Percentiles rank a stretch among this genome's conserved stretches.
phyloP scores from a whole-genome alignment of 768 basidiomycete genomes.

The Suillus tomentosus region DNA sequence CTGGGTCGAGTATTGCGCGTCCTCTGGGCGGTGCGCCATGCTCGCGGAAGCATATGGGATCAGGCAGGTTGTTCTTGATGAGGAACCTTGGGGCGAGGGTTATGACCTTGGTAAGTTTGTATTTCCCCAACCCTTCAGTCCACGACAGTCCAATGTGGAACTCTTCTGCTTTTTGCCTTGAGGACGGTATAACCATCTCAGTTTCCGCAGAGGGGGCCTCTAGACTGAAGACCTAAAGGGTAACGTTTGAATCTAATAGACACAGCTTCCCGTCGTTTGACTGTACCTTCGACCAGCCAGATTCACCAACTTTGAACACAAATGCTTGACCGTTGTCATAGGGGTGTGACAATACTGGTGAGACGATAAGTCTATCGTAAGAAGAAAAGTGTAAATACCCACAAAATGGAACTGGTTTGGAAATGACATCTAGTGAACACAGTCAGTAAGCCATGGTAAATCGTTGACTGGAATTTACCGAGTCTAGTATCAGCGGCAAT shows the following conservation, averaged over 20 bases:
- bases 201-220: conserved; percentile 94
- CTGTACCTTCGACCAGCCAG: conserved; percentile 84
- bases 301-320: conserved; percentile 76
- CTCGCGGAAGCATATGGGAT: conserved; percentile 79
- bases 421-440: conserved; percentile 42
- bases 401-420: conserved; percentile 78
- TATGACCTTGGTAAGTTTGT: conserved; percentile 93
- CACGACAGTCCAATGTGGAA: conserved; percentile 88
- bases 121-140: conserved; percentile 94
- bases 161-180: conserved; percentile 62
- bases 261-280: conserved; percentile 8
- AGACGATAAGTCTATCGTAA: conserved; percentile 10
- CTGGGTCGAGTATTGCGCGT: conserved; percentile 61
- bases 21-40: conserved; percentile 71
- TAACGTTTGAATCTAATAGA: conserved; percentile 13
- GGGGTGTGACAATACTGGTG: conserved; percentile 82
- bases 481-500: conserved; percentile 78
- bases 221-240: conserved; percentile 70
- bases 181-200: conserved; percentile 70
- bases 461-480: conserved; percentile 43
- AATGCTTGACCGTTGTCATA: conserved; percentile 82
- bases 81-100: conserved; percentile 90
- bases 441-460: conserved; percentile 9
- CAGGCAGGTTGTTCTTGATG: conserved; percentile 75
- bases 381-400: conserved; percentile 35